phyloP scores from a whole-genome alignment of 177 flowering plant genomes.

The Vitis hybrid region DNA sequence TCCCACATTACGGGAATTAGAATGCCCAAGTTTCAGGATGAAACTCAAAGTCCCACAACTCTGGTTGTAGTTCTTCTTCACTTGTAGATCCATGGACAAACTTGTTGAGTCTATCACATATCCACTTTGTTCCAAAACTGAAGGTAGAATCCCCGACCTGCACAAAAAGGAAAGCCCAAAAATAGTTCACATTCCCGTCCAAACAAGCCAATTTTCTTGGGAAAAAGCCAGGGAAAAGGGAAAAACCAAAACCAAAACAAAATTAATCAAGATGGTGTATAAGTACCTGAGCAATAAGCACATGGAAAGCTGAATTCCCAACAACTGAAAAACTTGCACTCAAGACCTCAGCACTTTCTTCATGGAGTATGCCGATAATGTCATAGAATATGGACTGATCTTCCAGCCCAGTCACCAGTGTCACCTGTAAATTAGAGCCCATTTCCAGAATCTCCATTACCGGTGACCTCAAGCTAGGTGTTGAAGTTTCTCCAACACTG shows the following conservation, averaged over 20 bases:
- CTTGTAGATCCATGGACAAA: constrained; percentile 16
- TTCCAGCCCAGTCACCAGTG: constrained; percentile 15
- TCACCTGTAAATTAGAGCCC: constrained; percentile 26
- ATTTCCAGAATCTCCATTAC: constrained; percentile 22
- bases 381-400: constrained; percentile 28
- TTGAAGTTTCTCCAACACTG: too few species aligned
- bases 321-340: constrained; percentile 19
- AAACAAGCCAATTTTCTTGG: too few species aligned
- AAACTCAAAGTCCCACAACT: constrained; percentile 11
- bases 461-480: constrained; percentile 14
- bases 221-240: neutral
- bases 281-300: constrained; percentile 33
- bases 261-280: neutral
- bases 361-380: constrained; percentile 26
- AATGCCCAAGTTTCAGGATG: neutral
- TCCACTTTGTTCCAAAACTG: constrained; percentile 14
- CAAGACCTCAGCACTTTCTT: constrained; percentile 25
- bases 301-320: constrained; percentile 23
- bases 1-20: neutral
- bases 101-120: constrained; percentile 16
- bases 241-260: neutral
- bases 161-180: neutral
- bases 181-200: too few species aligned
- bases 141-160: constrained; percentile 11
- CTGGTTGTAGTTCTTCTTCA: constrained; percentile 12